Evolutionary conservation across 768 basidiomycete species (phyloP).

Genomic region (Suillus occidentalis): DNA sequence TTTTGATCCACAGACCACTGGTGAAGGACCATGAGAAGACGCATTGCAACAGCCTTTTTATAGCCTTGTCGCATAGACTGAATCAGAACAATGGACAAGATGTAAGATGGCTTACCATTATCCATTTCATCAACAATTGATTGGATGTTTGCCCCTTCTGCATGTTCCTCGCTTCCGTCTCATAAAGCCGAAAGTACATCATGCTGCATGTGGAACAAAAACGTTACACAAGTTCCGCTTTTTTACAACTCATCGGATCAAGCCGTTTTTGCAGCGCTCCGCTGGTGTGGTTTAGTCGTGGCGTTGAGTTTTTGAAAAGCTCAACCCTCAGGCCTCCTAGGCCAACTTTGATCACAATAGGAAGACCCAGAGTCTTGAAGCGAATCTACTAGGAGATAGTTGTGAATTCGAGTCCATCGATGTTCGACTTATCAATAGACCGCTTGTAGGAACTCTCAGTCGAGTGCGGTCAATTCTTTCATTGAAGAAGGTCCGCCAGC

Average conservation of each 20-base stretch:
- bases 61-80: background rate
- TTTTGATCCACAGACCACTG: background rate
- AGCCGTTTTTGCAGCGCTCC: background rate
- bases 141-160: background rate
- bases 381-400: background rate
- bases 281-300: background rate
- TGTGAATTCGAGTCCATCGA: background rate
- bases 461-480: background rate
- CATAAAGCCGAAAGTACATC: background rate
- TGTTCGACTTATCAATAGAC: background rate
- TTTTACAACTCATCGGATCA: background rate
- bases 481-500: background rate
- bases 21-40: background rate
- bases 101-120: background rate
- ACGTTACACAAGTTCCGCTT: conserved; percentile 1
- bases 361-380: background rate
- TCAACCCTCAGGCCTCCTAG: background rate
- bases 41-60: background rate
- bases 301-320: background rate
- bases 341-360: background rate
- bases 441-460: background rate
- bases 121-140: background rate
- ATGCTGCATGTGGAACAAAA: background rate
- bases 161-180: background rate
- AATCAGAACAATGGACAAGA: background rate